Evolutionary conservation across 1,284 basidiomycete genomes (phyloP), one percentile per base, ranked within the genome.

Genomic region (Puccinia brachypodii): DNA sequence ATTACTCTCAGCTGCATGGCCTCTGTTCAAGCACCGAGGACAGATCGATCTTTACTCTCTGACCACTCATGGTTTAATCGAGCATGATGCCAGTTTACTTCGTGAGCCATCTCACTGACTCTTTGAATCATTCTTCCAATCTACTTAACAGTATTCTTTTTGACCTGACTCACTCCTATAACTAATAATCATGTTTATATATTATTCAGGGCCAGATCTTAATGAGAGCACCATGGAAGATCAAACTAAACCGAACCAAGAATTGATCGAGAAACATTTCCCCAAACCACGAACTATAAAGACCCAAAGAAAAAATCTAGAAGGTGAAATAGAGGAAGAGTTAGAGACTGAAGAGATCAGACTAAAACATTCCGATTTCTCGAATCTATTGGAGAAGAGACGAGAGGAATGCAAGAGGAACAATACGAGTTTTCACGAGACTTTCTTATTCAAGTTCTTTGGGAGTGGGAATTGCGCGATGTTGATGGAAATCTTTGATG

Each of bases 1-100:
- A 62, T 76, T 84, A 36, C 40, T 83, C 22, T 56, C 75, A 22
- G 81, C 83, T 3, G 82, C 83, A 64, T 75, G 66, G 44, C 73
- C 75, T 7, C 56, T 84, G 38, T 83, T 77, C 73, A 76, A 79
- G 0, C 69, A 66, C 16, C 78, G 73, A 31, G 69, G 25, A 16
- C 25, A 53, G 33, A 62, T 69, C 31, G 60, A 68, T 66, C 64
- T 77, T 50, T 47, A 62, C 25, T 47, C 47, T 40, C n/a, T 77
- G 36, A 64, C 76, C 31, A 68, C 42, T n/a, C 76, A 77, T 68
- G 76, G 76, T 33, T 50, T 77, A 33, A 77, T 77, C 31, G 76
- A 77, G 44, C 76, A 77, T 64, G 76, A 77, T 77, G 76, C 60
- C 31, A 77, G 76, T 50, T 66, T 77, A 68, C 50, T 77, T 28